Base-by-base conservation (phyloP, 1,139 yeast species). In the Suhomyces ambrosiae region DNA sequence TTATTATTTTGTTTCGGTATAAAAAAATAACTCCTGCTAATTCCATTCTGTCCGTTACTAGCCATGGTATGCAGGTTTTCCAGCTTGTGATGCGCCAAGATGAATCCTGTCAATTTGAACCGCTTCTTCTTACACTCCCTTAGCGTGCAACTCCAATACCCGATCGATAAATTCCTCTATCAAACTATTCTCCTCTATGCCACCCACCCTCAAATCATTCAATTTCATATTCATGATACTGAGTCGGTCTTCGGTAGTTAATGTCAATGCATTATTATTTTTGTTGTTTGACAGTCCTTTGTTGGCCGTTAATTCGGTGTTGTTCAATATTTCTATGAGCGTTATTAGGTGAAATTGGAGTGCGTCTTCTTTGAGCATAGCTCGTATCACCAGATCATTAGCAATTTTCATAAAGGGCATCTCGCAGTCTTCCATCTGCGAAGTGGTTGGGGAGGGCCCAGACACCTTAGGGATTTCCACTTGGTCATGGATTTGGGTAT, bases 181-280 rank as follows among this genome's bases (percentile, higher is more conserved):
- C 27, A 80, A 60, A 43, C 68, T 78, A 52, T 85, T 84, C 35
- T 74, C 76, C 50, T 85, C 89, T 0, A 65, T 42, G 0, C 94
- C 94, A 2, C 85, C 84, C 6, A 50, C 56, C 19, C 94, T 61
- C 23, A 85, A 65, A 41, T 79, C 80, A 9, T 77, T 70, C 16
- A 85, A 60, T 46, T 82, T 81, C 48, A 79, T 66, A 41, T 79
- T 69, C 5, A 85, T 83, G 7, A 85, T 73, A 22, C 74, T 80
- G 15, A 65, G 49, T 27, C 86, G 61, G 12, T 79, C 83, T 8
- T 40, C 43, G 13, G 35, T 23, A 17, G 27, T 22, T 11, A 27
- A 11, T 16, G 24, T 15, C 4, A 18, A 16, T 77, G 41, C 14
- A 9, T 13, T 24, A 5, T 13, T 11, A n/a, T 28, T 29, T 12